These are phyloP conservation scores for Stygiomarasmius scandens DNA, from an alignment of 1,284 basidiomycete genomes.

Conservation along the genomic window DNA sequence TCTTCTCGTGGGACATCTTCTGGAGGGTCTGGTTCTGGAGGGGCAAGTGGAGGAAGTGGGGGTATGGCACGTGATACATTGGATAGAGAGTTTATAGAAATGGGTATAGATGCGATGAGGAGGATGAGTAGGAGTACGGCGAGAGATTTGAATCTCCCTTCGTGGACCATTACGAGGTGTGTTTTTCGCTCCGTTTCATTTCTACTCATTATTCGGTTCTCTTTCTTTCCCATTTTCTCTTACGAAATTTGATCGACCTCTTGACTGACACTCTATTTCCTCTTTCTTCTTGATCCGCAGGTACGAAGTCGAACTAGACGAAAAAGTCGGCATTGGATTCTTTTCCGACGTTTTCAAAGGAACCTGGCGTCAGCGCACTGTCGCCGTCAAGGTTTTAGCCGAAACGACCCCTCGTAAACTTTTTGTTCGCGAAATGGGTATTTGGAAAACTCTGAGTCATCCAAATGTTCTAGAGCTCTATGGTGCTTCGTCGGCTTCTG, in stretches of 20 bases:
- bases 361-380: slow-evolving; percentile 49
- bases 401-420: slow-evolving; percentile 48
- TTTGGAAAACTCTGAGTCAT: slow-evolving; percentile 56
- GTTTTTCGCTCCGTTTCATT: slow-evolving; percentile 19
- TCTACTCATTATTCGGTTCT: slow-evolving; percentile 3
- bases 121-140: slow-evolving; percentile 37
- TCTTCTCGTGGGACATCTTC: slow-evolving; percentile 36
- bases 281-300: too few species aligned
- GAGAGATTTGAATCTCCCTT: slow-evolving; percentile 47
- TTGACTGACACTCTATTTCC: too few species aligned
- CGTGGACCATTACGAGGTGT: slow-evolving; percentile 73
- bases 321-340: slow-evolving; percentile 67
- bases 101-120: slow-evolving; percentile 50
- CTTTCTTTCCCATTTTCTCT: too few species aligned
- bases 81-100: slow-evolving; percentile 48
- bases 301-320: slow-evolving; percentile 66
- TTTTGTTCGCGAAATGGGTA: slow-evolving; percentile 52
- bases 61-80: slow-evolving; percentile 25
- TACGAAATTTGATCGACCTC: too few species aligned
- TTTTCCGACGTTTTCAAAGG: slow-evolving; percentile 74
- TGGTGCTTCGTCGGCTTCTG: slow-evolving; percentile 61
- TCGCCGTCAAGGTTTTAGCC: slow-evolving; percentile 41
- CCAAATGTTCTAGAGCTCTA: slow-evolving; percentile 56
- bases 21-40: slow-evolving; percentile 24
- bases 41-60: slow-evolving; percentile 37